Base-by-base conservation (phyloP, 2,329 filamentous ascomycete species). In the Aspergillus tubingensis region DNA sequence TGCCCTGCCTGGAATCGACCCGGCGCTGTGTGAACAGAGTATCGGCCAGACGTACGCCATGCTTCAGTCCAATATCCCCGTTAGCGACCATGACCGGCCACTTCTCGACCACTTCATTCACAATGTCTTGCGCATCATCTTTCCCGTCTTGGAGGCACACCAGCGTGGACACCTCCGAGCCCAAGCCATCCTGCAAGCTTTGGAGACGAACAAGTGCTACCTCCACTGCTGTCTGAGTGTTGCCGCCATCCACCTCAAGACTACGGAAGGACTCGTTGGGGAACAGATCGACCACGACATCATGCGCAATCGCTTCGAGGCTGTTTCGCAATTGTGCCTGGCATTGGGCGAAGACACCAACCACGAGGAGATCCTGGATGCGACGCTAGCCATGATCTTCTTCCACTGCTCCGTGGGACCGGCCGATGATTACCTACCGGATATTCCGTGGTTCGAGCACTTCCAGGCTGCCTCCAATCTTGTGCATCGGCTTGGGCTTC, bases 371-470 rank as follows among this genome's bases (percentile, higher is more conserved):
- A 96, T 96, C 68, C 86, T 98, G 11, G 94, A 98, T 77, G 92
- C 94, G 1, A 92, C 93, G 0, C 84, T 98, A 5, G 92, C 91
- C 54, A 92, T 98, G 86, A 96, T 97, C 74, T 95, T 96, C 80
- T 96, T 97, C 82, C 92, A 96, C 74, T 95, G 91, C 79, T 89
- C 91, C 25, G 94, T 98, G 65, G 94, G 94, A 57, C 87, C 91
- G 69, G 88, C 90, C 38, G 90, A 95, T 69, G 92, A 97, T 73
- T 85, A 85, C 50, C 86, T 97, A 23, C 90, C 91, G 15, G 93
- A 98, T 74, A 96, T 98, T 68, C 88, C 93, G 21, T 99, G 95
- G 95, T 91, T 94, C 80, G 91, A 96, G 75, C 95, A 99, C 81
- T 97, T 98, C 80, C 90, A 96, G 75, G 93, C 93, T 3, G 94